Evolutionary conservation across 2,329 filamentous ascomycete genomes (phyloP).

Genomic region (Grosmannia serpens): DNA sequence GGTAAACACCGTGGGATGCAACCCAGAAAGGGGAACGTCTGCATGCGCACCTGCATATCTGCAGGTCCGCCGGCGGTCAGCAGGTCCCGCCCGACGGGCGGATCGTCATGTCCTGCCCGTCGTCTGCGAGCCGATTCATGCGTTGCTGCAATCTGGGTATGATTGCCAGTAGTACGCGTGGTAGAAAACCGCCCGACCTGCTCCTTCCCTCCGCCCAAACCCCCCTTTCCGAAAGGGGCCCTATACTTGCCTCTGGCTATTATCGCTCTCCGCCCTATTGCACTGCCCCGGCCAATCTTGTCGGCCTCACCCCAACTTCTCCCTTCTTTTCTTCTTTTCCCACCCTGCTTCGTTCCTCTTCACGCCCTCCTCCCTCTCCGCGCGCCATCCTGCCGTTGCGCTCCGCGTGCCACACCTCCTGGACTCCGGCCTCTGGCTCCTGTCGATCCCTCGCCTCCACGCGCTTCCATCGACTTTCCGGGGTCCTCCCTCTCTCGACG

Average conservation of each 20-base stretch:
- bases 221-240: not conserved
- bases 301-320: not conserved
- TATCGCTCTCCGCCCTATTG: not conserved
- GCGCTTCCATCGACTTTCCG: too few species aligned
- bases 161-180: too few species aligned
- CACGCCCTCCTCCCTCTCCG: not conserved
- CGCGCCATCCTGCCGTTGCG: not conserved
- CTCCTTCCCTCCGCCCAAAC: not conserved
- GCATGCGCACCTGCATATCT: not conserved
- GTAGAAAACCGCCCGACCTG: slow-evolving; percentile 6
- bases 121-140: too few species aligned
- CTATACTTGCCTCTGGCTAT: not conserved
- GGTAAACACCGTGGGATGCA: not conserved
- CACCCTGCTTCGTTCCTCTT: not conserved
- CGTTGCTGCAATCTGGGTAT: too few species aligned
- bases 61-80: not conserved
- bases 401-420: not conserved
- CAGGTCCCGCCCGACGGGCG: not conserved
- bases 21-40: not conserved
- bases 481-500: too few species aligned
- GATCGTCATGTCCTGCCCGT: too few species aligned
- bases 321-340: not conserved
- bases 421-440: not conserved
- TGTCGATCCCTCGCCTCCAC: not conserved
- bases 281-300: not conserved